A percentile compares a stretch with the other conserved stretches of the same genome.
These are phyloP conservation scores for Hypoxylon fuscum DNA, from an alignment of 495 filamentous ascomycete species.

Conservation along the genomic window DNA sequence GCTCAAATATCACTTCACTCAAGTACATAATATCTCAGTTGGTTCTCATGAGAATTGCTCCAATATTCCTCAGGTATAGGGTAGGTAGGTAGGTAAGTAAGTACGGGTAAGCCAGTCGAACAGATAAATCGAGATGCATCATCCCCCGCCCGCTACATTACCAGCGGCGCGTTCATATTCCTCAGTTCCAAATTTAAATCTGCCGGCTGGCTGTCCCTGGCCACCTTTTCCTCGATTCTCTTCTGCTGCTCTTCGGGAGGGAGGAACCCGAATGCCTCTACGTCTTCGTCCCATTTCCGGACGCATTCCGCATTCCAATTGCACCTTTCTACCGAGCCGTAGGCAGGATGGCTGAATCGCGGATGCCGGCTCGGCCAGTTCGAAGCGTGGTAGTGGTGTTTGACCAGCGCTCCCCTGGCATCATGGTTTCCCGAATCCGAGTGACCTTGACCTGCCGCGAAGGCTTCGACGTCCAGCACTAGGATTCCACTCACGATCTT, in stretches of 20 bases:
- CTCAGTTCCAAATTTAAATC: constrained; percentile 6
- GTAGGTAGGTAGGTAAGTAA: too few species aligned
- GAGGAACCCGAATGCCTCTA: constrained; percentile 57
- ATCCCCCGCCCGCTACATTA: too few species aligned
- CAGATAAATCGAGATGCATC: too few species aligned
- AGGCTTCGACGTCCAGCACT: constrained; percentile 69
- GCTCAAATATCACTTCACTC: too few species aligned
- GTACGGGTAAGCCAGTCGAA: too few species aligned
- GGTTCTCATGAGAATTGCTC: too few species aligned
- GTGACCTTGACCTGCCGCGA: constrained; percentile 71
- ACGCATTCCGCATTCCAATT: constrained; percentile 71
- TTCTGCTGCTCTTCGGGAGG: constrained; percentile 57
- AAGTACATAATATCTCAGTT: too few species aligned
- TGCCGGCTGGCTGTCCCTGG: constrained; percentile 25
- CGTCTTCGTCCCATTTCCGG: constrained; percentile 63
- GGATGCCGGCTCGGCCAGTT: constrained; percentile 68
- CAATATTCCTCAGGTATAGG: too few species aligned
- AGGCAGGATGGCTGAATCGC: constrained; percentile 67
- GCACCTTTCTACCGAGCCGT: constrained; percentile 70
- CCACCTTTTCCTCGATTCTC: constrained; percentile 54
- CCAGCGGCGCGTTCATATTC: neutral
- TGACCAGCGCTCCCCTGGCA: constrained; percentile 63
- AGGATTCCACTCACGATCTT: constrained; percentile 64
- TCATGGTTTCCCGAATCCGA: constrained; percentile 71
- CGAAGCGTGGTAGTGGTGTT: constrained; percentile 72